Evolutionary conservation across 768 basidiomycete species (phyloP), one percentile per base, ranked within the genome.

Genomic region (Coprinopsis cinerea): DNA sequence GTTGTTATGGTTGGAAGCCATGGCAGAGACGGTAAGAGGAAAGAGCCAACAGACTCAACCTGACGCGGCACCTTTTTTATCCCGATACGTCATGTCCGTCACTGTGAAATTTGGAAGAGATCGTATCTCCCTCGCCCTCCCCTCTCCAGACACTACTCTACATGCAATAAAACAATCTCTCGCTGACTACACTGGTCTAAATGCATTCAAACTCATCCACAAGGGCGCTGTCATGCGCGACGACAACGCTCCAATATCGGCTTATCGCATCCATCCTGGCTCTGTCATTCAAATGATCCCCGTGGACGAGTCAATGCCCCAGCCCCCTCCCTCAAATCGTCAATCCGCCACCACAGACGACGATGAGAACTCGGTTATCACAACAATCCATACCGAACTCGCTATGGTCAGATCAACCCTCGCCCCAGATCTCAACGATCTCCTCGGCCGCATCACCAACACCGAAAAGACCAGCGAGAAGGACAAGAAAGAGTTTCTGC

Each of bases 181-280:
- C 44, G 83, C 89, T 13, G 75, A 83, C 4, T 80, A 85, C 59
- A 93, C 89, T 2, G 82, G 83, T 47, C 75, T 97, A 11, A 59
- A 76, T 55, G 77, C 78, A 24, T 90, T 96, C 76, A 91, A 92
- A 64, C 77, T 98, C 60, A 82, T 98, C 55, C 84, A 88, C 68
- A 81, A 86, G 40, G 95, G 95, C 32, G 92, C 90, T 1, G 79
- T 96, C 64, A 86, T 97, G 78, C 86, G 84, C 57, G 91, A 95
- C 62, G 83, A 92, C 62, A 62, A 68, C 51, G 77, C 80, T 6
- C 77, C 83, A 40, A 68, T 51, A 51, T 27, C 39, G 17, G n/a
- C 23, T 26, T 51, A 48, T 60, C 28, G 60, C 43, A 48, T 28
- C 36, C 28, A 35, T 26, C 43, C 57, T 84, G 83, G 94, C 55